These are phyloP conservation scores for Mycoemilia scoparia DNA, from an alignment of 192 early-diverging fungal species.

Conservation along the genomic window DNA sequence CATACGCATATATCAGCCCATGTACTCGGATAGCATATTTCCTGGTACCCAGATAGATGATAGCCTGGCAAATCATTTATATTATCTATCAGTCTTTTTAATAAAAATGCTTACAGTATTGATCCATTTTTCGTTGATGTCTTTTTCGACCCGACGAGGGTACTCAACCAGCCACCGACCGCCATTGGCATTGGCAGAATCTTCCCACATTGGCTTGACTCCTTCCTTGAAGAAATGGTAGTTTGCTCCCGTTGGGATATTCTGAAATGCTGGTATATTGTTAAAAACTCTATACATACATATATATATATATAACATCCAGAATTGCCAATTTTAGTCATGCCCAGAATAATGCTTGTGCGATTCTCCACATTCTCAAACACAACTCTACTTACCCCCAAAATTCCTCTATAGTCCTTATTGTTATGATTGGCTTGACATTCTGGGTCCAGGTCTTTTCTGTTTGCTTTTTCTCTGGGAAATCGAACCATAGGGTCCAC, in stretches of 20 bases:
- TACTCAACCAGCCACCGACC: slow-evolving; percentile 78
- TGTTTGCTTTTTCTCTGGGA: slow-evolving; percentile 60
- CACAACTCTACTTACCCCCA: too few species aligned
- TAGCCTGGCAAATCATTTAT: background rate
- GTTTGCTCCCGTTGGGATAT: slow-evolving; percentile 62
- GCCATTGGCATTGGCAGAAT: slow-evolving; percentile 70
- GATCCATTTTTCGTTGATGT: slow-evolving; percentile 73
- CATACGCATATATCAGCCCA: slow-evolving; percentile 1
- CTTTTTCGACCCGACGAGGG: slow-evolving; percentile 48
- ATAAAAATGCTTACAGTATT: too few species aligned
- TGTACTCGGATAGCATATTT: too few species aligned
- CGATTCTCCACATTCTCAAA: too few species aligned
- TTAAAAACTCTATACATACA: too few species aligned
- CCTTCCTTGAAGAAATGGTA: slow-evolving; percentile 90
- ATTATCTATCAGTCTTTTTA: slow-evolving; percentile 6
- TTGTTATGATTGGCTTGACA: slow-evolving; percentile 77
- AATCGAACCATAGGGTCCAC: slow-evolving; percentile 95
- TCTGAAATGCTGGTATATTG: slow-evolving; percentile 58
- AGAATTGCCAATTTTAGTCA: too few species aligned
- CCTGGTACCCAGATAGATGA: slow-evolving; percentile 3
- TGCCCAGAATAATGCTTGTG: too few species aligned
- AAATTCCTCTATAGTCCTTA: slow-evolving; percentile 90
- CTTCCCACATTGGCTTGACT: slow-evolving; percentile 89
- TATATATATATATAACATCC: too few species aligned
- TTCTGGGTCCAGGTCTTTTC: slow-evolving; percentile 62